Percentiles rank a stretch among this genome's conserved stretches.
phyloP scores from a whole-genome alignment of 345 rosid genomes.

The Kernera saxatilis region DNA sequence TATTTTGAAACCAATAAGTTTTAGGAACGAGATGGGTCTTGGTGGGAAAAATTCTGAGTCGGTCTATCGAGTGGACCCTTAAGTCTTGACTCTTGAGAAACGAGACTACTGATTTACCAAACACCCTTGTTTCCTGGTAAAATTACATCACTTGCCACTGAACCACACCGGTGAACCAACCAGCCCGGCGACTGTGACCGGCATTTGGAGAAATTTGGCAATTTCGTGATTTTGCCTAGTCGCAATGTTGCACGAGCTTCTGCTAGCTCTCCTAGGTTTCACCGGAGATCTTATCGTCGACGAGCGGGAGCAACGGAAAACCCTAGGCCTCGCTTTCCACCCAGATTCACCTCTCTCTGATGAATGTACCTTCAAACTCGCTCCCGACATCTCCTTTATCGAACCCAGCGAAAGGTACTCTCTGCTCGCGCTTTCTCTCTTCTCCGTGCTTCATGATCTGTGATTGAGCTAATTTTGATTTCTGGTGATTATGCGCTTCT shows the following conservation, averaged over 20 bases:
- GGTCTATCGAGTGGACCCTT: background rate
- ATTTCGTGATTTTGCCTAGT: background rate
- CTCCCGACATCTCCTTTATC: slow-evolving; percentile 87
- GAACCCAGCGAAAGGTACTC: slow-evolving; percentile 74
- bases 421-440: background rate
- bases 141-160: slow-evolving; percentile 18
- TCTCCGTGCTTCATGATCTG: background rate
- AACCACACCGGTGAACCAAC: background rate
- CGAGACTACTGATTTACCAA: background rate
- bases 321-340: slow-evolving; percentile 49
- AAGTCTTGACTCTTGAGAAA: no score
- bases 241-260: slow-evolving; percentile 82
- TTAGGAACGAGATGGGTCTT: no score
- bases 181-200: slow-evolving; percentile 12
- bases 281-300: slow-evolving; percentile 91
- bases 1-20: no score
- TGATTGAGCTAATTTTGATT: background rate
- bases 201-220: slow-evolving; percentile 9
- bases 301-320: slow-evolving; percentile 64
- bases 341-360: slow-evolving; percentile 65
- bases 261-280: slow-evolving; percentile 77
- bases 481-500: background rate
- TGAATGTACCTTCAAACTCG: slow-evolving; percentile 68
- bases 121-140: background rate
- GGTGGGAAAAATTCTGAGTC: no score